Evolutionary conservation across 2,329 filamentous ascomycete genomes (phyloP).

Genomic region (Phialemoniopsis sp.): DNA sequence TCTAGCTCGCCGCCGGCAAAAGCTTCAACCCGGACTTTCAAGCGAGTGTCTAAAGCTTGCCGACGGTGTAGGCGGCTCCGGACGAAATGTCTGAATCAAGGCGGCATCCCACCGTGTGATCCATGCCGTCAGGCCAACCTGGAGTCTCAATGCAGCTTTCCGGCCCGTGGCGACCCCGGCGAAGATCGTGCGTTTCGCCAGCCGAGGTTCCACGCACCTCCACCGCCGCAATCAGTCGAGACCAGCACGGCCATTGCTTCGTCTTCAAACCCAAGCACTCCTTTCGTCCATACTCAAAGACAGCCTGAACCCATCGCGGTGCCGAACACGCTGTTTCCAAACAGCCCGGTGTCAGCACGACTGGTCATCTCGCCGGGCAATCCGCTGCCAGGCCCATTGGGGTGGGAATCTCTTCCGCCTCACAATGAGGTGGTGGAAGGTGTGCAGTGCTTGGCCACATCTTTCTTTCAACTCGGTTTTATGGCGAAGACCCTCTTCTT

Average conservation of each 20-base stretch:
- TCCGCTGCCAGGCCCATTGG: neutral
- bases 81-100: constrained; percentile 1
- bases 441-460: constrained; percentile 19
- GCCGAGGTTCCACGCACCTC: neutral
- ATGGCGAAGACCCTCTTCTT: constrained; percentile 24
- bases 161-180: neutral
- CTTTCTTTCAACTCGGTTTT: constrained; percentile 25
- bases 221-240: neutral
- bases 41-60: constrained; percentile 1
- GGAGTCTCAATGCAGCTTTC: neutral
- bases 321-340: neutral
- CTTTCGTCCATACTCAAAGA: neutral
- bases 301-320: neutral
- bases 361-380: neutral
- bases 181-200: constrained; percentile 2
- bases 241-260: neutral
- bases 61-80: constrained; percentile 1
- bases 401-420: constrained; percentile 7
- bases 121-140: neutral
- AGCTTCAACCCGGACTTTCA: neutral
- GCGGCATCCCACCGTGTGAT: neutral
- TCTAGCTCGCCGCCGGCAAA: neutral
- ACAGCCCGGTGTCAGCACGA: neutral
- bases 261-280: neutral
- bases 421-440: constrained; percentile 20